Percentiles rank a stretch among this genome's conserved stretches.
phyloP scores from a whole-genome alignment of 2,329 filamentous ascomycete species.

The Scedosporium minutisporum region DNA sequence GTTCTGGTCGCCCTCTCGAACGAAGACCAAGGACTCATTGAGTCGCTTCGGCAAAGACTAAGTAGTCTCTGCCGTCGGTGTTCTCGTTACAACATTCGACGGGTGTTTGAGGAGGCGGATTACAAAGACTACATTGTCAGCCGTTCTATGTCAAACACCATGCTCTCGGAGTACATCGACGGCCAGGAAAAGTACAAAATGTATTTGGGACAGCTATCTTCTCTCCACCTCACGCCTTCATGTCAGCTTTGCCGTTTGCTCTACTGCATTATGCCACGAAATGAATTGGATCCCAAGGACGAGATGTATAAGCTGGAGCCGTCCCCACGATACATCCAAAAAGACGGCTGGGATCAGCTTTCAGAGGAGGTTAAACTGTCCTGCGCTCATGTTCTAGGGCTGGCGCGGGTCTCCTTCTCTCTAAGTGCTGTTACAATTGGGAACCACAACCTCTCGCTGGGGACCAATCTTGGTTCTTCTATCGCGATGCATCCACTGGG shows the following conservation, averaged over 20 bases:
- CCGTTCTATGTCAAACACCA: background rate
- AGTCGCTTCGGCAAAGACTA: background rate
- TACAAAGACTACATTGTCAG: background rate
- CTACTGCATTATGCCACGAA: background rate
- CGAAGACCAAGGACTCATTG: background rate
- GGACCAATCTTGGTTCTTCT: too few relatives aligned
- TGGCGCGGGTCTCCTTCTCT: background rate
- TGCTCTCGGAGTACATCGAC: background rate
- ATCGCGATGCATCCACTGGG: too few relatives aligned
- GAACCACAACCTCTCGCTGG: background rate
- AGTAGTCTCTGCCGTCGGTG: background rate
- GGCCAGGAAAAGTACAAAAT: background rate
- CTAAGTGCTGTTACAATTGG: background rate
- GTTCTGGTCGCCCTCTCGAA: background rate
- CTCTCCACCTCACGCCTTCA: background rate
- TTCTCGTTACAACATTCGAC: background rate
- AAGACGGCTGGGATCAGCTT: background rate
- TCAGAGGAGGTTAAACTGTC: background rate
- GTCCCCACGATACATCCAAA: background rate
- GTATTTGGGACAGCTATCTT: background rate
- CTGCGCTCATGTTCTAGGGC: background rate
- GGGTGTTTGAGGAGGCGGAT: background rate
- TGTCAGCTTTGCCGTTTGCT: slow-evolving; percentile 1
- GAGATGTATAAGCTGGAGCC: background rate
- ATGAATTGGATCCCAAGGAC: background rate